Evolutionary conservation across 2,329 filamentous ascomycete genomes (phyloP).

Genomic region (Akanthomyces muscarius): DNA sequence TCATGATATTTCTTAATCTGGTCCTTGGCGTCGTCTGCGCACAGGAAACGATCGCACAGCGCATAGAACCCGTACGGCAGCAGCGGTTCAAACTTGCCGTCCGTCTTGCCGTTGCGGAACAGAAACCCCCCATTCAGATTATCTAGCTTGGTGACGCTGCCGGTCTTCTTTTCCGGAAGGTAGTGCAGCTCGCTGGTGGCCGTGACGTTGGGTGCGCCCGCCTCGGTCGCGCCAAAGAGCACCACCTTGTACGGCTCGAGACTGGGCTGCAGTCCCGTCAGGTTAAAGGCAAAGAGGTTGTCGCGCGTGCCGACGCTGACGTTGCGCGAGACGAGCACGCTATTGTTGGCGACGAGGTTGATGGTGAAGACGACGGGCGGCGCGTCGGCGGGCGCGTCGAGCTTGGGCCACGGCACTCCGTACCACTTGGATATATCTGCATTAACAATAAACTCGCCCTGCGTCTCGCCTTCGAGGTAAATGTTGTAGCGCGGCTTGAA

Average conservation of each 20-base stretch:
- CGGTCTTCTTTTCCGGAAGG: constrained; percentile 39
- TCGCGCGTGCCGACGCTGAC: constrained; percentile 34
- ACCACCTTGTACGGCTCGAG: constrained; percentile 37
- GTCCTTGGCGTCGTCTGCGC: constrained; percentile 32
- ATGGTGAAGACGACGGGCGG: constrained; percentile 36
- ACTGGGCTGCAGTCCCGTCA: constrained; percentile 33
- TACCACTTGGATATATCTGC: constrained; percentile 39
- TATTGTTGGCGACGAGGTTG: constrained; percentile 28
- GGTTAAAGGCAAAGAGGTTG: constrained; percentile 35
- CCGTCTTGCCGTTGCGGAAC: constrained; percentile 35
- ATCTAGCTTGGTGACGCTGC: constrained; percentile 44
- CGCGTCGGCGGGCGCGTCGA: constrained; percentile 21
- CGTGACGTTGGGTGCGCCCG: constrained; percentile 32
- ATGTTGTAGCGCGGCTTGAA: constrained; percentile 44
- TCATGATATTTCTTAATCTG: constrained; percentile 33
- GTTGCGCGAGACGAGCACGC: constrained; percentile 31
- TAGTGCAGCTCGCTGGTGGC: constrained; percentile 36
- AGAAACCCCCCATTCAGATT: constrained; percentile 41
- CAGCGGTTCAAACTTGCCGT: constrained; percentile 35
- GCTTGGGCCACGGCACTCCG: constrained; percentile 34
- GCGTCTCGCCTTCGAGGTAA: constrained; percentile 39
- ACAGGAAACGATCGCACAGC: constrained; percentile 41
- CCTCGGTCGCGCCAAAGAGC: constrained; percentile 32
- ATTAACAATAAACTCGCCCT: constrained; percentile 41
- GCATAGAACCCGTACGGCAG: constrained; percentile 44